Evolutionary conservation across 2,329 filamentous ascomycete species (phyloP), one percentile per base, ranked within the genome.

Genomic region (Rhexocercosporidium sp.): DNA sequence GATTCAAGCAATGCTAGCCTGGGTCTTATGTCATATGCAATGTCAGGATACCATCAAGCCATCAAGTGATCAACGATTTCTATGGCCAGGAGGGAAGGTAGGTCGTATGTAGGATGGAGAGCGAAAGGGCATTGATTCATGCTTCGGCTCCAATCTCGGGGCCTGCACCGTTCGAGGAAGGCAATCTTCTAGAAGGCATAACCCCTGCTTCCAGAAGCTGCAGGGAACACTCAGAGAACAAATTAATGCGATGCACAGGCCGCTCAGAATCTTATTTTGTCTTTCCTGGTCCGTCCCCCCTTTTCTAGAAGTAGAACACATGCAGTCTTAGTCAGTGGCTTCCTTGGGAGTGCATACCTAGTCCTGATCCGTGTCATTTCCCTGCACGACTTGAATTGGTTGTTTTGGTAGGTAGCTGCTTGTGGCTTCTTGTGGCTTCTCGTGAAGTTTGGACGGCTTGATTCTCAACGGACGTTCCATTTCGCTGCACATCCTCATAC

Each of bases 181-280:
- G 61, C 46, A 65, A 61, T 65, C 63, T 61, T 65, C 63, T 59
- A 65, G 63, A 65, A 65, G 63, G 39, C 22, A 20, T 7, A 16
- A 34, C n/a, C 53, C 62, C 53, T 51, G 37, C 44, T 61, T 61
- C 59, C 41, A 61, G 59, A 61, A 61, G 59, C 22, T 49, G 41
- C 18, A 51, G 8, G 18, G 39, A 53, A 53, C 27, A 53, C 18
- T 29, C 9, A 31, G 9, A 9, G 29, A 31, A 31, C 29, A 37
- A 37, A 37, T 37, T 11, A 37, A 37, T 37, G 34, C 41, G n/a
- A 53, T 49, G 29, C 44, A 49, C 46, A 53, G 31, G 18, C 47
- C 46, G 46, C 41, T 25, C 22, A 12, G 37, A 29, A 44, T 59
- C 37, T 44, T 59, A 41, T 41, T 59, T 41, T 59, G 25, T 41